Conservation (phyloP, 148 eudicot species). For the Rhododendron vialii region DNA sequence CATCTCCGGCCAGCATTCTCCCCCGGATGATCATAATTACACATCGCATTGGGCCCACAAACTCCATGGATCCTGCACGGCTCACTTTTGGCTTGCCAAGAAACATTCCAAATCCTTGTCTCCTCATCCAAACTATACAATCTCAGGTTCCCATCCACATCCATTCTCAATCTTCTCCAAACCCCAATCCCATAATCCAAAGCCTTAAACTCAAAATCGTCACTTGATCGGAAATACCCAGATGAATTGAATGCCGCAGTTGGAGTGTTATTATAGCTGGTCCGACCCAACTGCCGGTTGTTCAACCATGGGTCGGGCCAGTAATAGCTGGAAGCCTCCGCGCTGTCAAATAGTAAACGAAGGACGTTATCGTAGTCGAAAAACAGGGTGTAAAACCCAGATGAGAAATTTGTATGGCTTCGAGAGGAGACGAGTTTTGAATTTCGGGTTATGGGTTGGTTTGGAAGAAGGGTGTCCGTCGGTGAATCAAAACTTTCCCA, state of each 20-base stretch:
- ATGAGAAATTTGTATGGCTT: constrained; percentile 25
- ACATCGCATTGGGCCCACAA: constrained; percentile 37
- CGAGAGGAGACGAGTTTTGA: constrained; percentile 25
- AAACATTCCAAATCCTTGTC: constrained; percentile 24
- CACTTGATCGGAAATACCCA: constrained; percentile 35
- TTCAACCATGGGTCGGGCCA: constrained; percentile 25
- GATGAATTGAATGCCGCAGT: constrained; percentile 28
- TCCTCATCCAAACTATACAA: constrained; percentile 32
- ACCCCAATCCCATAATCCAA: constrained; percentile 22
- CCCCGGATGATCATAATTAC: constrained; percentile 9
- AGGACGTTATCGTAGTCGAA: constrained; percentile 33
- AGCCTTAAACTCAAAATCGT: constrained; percentile 15
- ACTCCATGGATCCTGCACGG: constrained; percentile 33
- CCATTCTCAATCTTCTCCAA: constrained; percentile 36
- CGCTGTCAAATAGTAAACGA: constrained; percentile 23
- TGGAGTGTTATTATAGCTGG: constrained; percentile 15
- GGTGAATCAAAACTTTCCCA: constrained; percentile 61
- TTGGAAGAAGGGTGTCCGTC: constrained; percentile 39
- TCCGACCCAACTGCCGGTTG: constrained; percentile 15
- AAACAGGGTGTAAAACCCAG: constrained; percentile 38
- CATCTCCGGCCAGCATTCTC: constrained; percentile 24
- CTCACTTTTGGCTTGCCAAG: constrained; percentile 34
- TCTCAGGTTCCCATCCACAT: too few relatives aligned
- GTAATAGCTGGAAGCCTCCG: constrained; percentile 25
- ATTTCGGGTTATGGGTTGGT: constrained; percentile 27